phyloP scores from a whole-genome alignment of 2,329 filamentous ascomycete genomes.

The Colletotrichum tofieldiae region DNA sequence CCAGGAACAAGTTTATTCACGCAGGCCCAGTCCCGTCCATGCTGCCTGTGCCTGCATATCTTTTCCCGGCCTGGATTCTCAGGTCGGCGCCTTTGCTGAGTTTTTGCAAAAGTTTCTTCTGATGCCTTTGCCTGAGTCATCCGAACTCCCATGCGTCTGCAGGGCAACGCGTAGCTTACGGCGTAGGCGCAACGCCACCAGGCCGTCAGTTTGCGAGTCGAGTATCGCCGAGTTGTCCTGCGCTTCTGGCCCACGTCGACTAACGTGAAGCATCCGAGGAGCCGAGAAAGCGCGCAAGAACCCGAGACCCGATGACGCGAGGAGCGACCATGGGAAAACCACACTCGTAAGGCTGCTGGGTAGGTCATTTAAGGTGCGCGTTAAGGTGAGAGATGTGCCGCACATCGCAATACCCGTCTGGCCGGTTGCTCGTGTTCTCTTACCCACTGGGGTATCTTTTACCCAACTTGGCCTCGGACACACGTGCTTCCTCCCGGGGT shows the following conservation, averaged over 20 bases:
- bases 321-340: background rate
- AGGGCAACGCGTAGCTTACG: constrained; percentile 1
- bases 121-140: constrained; percentile 23
- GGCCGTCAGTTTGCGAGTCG: background rate
- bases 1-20: constrained; percentile 37
- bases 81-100: constrained; percentile 10
- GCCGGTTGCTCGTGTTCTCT: constrained; percentile 10
- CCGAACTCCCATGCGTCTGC: background rate
- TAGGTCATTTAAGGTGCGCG: constrained; percentile 21
- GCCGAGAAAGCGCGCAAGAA: background rate
- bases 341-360: background rate
- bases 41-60: constrained; percentile 26
- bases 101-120: constrained; percentile 16
- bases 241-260: constrained; percentile 5
- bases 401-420: constrained; percentile 33
- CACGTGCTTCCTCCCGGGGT: constrained; percentile 20
- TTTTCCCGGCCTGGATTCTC: constrained; percentile 7
- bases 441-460: constrained; percentile 5
- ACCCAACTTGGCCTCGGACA: constrained; percentile 19
- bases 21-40: constrained; percentile 15
- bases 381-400: constrained; percentile 38
- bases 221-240: constrained; percentile 7
- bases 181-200: constrained; percentile 18
- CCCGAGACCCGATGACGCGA: background rate
- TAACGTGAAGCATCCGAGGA: background rate